Evolutionary conservation across 2,329 filamentous ascomycete species (phyloP).

Genomic region (Gnomoniopsis sp.): DNA sequence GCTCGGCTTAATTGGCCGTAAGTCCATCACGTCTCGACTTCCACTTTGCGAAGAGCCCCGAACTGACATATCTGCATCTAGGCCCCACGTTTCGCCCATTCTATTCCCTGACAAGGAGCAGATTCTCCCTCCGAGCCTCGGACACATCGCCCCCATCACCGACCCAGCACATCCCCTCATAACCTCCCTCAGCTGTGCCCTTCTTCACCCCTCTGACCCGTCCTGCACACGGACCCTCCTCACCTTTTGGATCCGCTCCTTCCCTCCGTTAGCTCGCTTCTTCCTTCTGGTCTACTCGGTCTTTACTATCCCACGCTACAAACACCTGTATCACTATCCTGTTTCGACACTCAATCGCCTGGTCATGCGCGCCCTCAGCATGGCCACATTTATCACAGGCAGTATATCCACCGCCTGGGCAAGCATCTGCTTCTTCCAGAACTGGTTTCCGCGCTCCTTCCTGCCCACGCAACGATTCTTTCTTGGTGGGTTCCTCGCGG

Average conservation of each 20-base stretch:
- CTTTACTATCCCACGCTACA: slow-evolving; percentile 67
- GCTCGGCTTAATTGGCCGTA: slow-evolving; percentile 81
- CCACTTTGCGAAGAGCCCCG: slow-evolving; percentile 17
- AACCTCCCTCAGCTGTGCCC: slow-evolving; percentile 79
- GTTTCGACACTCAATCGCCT: slow-evolving; percentile 64
- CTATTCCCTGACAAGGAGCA: slow-evolving; percentile 71
- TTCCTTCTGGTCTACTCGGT: slow-evolving; percentile 72
- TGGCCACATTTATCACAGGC: slow-evolving; percentile 75
- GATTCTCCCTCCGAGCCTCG: slow-evolving; percentile 63
- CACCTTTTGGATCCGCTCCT: slow-evolving; percentile 80
- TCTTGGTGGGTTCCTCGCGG: slow-evolving; percentile 80
- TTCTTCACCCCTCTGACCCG: slow-evolving; percentile 82
- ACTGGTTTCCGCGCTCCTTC: slow-evolving; percentile 68
- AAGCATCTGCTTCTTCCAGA: slow-evolving; percentile 84
- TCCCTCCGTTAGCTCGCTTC: slow-evolving; percentile 74
- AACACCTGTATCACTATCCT: slow-evolving; percentile 66
- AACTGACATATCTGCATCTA: slow-evolving; percentile 28
- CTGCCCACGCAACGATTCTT: slow-evolving; percentile 86
- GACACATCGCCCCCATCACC: slow-evolving; percentile 71
- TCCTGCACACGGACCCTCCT: slow-evolving; percentile 85
- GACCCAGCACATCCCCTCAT: slow-evolving; percentile 84
- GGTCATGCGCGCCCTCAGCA: slow-evolving; percentile 66
- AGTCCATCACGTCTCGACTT: slow-evolving; percentile 31
- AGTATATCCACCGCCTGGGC: slow-evolving; percentile 87
- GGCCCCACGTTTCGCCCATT: slow-evolving; percentile 77